Base-by-base conservation (phyloP, 1,284 basidiomycete genomes). In the Cutaneotrichosporon daszewskae region DNA sequence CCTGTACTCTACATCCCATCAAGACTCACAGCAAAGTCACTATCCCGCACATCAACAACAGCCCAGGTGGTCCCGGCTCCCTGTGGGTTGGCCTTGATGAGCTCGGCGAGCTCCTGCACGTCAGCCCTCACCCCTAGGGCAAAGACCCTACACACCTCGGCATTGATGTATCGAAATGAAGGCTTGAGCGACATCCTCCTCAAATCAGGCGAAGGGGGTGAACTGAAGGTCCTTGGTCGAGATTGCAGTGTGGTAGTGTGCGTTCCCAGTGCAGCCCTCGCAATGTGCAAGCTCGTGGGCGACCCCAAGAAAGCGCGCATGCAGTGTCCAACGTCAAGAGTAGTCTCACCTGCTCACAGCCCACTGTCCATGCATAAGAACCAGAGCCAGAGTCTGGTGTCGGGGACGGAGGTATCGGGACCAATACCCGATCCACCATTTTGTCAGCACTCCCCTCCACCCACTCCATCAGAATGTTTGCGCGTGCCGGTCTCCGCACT, bases 21-120 rank as follows among this genome's bases (percentile, higher is more conserved):
- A 5, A n/a, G 13, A 55, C 65, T 55, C 49, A 69, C 69, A n/a
- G 43, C 58, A 43, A 70, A 72, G 51, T 72, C 70, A 33, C 53
- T 55, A 37, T 66, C 69, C 37, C 70, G 46, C 9, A 72, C 70
- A 45, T 72, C 70, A 12, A 72, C 57, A 3, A 72, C 65, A 13
- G 62, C 67, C 36, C 60, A 58, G 9, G 60, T 49, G 27, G 50
- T 53, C n/a, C 57, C 37, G 12, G 54, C 52, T 2, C 50, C 37
- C 13, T 51, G 42, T 16, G 62, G 58, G 33, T 54, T 52, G 5
- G 55, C 41, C 49, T 66, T 69, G 57, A 72, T 63, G 29, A 68
- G 42, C 20, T 57, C 49, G 8, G 69, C 68, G 19, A 72, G 55
- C 36, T 71, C 58, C 66, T 69, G 35, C 2, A 31, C 22, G 13